Evolutionary conservation across 2,329 filamentous ascomycete species (phyloP).

Genomic region (Calonectria leucothoes): DNA sequence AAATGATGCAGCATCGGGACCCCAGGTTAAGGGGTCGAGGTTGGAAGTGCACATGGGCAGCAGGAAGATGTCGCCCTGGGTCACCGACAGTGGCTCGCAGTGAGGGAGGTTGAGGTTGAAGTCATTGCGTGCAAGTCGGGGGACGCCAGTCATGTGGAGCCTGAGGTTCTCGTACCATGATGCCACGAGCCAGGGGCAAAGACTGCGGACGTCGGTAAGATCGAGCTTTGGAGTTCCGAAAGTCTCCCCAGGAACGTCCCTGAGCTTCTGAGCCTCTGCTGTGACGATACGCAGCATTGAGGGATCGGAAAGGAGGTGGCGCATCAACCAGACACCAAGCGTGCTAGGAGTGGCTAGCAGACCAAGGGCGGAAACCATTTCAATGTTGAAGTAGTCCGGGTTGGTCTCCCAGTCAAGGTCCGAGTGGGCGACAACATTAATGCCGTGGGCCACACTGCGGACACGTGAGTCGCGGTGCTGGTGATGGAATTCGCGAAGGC

Average conservation of each 20-base stretch:
- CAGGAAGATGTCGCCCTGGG: conserved; percentile 45
- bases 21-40: conserved; percentile 42
- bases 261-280: conserved; percentile 36
- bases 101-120: conserved; percentile 37
- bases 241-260: conserved; percentile 20
- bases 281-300: conserved; percentile 35
- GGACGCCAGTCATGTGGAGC: conserved; percentile 46
- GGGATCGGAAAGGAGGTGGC: conserved; percentile 39
- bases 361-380: conserved; percentile 47
- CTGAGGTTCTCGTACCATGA: conserved; percentile 47
- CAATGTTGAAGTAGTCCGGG: conserved; percentile 46
- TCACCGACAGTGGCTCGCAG: conserved; percentile 33
- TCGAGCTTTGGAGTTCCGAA: conserved; percentile 30
- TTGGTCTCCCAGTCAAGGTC: conserved; percentile 46
- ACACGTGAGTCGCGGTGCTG: conserved; percentile 38
- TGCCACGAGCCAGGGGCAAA: conserved; percentile 46
- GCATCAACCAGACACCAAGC: conserved; percentile 44
- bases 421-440: conserved; percentile 45
- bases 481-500: conserved; percentile 41
- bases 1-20: conserved; percentile 41
- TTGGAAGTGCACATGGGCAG: conserved; percentile 48
- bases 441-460: conserved; percentile 41
- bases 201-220: conserved; percentile 34
- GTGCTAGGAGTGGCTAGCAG: conserved; percentile 46
- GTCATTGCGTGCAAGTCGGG: conserved; percentile 44